phyloP scores from a whole-genome alignment of 1,284 basidiomycete genomes.

The Cutaneotrichosporon curvatum region DNA sequence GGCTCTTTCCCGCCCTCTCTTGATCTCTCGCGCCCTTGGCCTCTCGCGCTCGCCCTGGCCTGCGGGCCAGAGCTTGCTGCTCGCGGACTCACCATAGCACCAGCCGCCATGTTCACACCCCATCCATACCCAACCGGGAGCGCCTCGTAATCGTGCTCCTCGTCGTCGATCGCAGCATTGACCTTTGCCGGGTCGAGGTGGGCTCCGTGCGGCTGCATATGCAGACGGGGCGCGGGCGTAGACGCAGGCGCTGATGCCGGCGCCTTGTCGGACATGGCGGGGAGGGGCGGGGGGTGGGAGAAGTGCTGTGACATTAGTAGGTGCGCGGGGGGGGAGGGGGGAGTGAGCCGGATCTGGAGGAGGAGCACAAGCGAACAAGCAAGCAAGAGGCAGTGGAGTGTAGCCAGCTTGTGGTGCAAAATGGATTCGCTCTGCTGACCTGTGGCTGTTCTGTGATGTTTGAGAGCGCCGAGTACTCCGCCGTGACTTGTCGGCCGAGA shows the following conservation, averaged over 20 bases:
- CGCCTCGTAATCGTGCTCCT: conserved; percentile 47
- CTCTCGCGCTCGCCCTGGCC: too few relatives aligned
- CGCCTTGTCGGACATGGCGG: conserved; percentile 2
- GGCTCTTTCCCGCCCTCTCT: too few relatives aligned
- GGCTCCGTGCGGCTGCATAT: conserved; percentile 19
- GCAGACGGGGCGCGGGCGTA: conserved; percentile 6
- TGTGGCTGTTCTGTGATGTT: too few relatives aligned
- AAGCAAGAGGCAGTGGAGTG: not conserved
- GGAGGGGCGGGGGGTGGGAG: not conserved
- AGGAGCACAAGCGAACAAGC: not conserved
- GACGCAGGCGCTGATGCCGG: not conserved
- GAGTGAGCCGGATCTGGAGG: not conserved
- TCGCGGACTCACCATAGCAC: conserved; percentile 67
- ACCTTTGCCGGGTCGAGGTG: conserved; percentile 14
- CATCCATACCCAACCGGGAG: conserved; percentile 45
- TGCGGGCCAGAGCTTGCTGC: too few relatives aligned
- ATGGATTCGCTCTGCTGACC: too few relatives aligned
- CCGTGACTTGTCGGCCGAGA: too few relatives aligned
- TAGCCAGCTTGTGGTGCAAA: too few relatives aligned
- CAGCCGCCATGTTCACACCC: conserved; percentile 90
- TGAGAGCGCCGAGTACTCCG: too few relatives aligned
- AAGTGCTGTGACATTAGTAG: conserved; percentile 4
- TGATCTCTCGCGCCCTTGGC: too few relatives aligned
- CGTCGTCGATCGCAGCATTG: conserved; percentile 24
- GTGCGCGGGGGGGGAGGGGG: not conserved